These are phyloP conservation scores for Polyporus arcularius DNA, from an alignment of 768 basidiomycete genomes.

Conservation along the genomic window DNA sequence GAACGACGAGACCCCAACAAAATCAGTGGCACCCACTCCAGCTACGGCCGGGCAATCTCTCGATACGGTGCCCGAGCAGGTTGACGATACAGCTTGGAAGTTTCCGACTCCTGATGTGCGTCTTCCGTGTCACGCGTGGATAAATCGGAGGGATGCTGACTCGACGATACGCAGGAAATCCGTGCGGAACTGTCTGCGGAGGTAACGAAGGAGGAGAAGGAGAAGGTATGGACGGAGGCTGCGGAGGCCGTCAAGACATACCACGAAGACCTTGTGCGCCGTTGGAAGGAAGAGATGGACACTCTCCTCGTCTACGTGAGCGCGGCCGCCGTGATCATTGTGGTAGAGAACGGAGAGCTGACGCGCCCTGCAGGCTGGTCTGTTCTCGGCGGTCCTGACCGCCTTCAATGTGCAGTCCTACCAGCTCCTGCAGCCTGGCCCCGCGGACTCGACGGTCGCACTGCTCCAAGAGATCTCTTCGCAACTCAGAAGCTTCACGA, in stretches of 20 bases:
- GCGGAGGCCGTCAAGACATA: slow-evolving; percentile 10
- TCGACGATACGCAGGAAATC: slow-evolving; percentile 3
- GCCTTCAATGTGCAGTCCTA: slow-evolving; percentile 25
- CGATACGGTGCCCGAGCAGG: too few relatives aligned
- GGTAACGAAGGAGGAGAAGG: background rate
- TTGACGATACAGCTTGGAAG: too few relatives aligned
- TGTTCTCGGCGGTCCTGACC: slow-evolving; percentile 28
- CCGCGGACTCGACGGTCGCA: background rate
- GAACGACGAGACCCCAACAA: too few relatives aligned
- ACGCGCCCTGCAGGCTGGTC: slow-evolving; percentile 16
- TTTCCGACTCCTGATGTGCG: too few relatives aligned
- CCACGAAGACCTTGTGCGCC: slow-evolving; percentile 15
- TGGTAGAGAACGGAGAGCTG: background rate
- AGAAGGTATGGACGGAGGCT: slow-evolving; percentile 2
- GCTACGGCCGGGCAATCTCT: too few relatives aligned
- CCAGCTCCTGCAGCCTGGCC: slow-evolving; percentile 14
- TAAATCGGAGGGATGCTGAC: too few relatives aligned
- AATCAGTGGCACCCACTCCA: too few relatives aligned
- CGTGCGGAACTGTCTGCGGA: background rate
- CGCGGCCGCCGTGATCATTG: background rate
- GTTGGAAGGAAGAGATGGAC: slow-evolving; percentile 25
- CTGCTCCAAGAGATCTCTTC: slow-evolving; percentile 14
- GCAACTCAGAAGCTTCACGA: slow-evolving; percentile 6
- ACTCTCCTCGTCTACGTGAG: slow-evolving; percentile 24
- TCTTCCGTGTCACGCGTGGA: too few relatives aligned